phyloP scores from a whole-genome alignment of 108 stramenopile genomes.

The Cylindrotheca closterium region DNA sequence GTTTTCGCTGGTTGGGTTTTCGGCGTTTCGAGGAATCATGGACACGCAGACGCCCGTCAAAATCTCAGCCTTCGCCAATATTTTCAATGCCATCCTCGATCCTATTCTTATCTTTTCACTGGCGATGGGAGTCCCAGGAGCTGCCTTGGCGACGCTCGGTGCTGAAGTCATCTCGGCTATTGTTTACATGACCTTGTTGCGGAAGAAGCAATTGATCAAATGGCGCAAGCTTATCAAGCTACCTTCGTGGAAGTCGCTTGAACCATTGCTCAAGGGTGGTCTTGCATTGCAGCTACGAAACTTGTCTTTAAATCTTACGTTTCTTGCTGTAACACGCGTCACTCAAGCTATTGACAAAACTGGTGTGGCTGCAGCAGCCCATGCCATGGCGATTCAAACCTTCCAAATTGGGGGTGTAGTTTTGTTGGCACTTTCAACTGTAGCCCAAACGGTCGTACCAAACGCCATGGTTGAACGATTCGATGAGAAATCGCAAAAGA shows the following conservation, averaged over 20 bases:
- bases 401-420: conserved; percentile 89
- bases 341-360: conserved; percentile 81
- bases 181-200: conserved; percentile 56
- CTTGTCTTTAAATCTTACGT: conserved; percentile 80
- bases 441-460: conserved; percentile 84
- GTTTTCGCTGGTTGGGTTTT: conserved; percentile 66
- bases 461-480: conserved; percentile 71
- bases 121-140: conserved; percentile 84
- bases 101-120: conserved; percentile 82
- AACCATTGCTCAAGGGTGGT: conserved; percentile 75
- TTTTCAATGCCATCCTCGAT: conserved; percentile 82
- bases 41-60: conserved; percentile 86
- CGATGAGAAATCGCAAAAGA: conserved; percentile 46
- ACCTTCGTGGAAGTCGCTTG: conserved; percentile 60
- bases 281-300: conserved; percentile 82
- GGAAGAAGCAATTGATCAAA: conserved; percentile 51
- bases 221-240: conserved; percentile 55
- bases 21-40: conserved; percentile 61
- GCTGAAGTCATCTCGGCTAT: conserved; percentile 73
- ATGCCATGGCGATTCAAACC: conserved; percentile 85
- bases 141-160: conserved; percentile 80
- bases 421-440: conserved; percentile 73
- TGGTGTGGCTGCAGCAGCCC: conserved; percentile 85
- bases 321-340: conserved; percentile 77
- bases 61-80: conserved; percentile 75